Percentiles rank a stretch among this genome's conserved stretches.
Evolutionary conservation across 345 rosid genomes (phyloP).

Genomic region (Bruguiera sexangula): DNA sequence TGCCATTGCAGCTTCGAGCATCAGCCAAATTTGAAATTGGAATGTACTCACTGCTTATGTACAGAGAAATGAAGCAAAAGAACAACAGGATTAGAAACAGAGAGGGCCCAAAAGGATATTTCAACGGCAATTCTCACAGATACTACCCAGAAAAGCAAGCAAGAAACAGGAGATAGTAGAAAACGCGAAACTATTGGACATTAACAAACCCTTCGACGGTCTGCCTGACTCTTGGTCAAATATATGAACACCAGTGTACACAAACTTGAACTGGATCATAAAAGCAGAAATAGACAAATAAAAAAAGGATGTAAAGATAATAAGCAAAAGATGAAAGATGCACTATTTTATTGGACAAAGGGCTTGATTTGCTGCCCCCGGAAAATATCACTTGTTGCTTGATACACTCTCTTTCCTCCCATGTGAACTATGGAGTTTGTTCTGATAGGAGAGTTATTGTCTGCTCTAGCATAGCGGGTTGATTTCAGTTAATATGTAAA

Average conservation of each 20-base stretch:
- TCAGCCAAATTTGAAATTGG: background rate
- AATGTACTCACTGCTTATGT: constrained; percentile 6
- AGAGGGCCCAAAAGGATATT: background rate
- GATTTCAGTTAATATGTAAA: no score
- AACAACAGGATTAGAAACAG: constrained; percentile 9
- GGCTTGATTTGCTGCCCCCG: no score
- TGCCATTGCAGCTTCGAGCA: background rate
- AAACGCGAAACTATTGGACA: constrained; percentile 23
- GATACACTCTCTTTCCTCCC: no score
- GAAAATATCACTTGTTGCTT: no score
- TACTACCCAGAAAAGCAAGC: constrained; percentile 7
- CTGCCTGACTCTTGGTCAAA: constrained; percentile 14
- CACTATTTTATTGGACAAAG: no score
- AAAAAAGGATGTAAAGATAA: no score
- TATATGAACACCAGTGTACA: no score
- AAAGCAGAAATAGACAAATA: constrained; percentile 21
- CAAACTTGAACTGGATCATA: no score
- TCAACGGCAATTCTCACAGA: constrained; percentile 9
- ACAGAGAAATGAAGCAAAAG: constrained; percentile 11
- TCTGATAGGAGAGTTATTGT: no score
- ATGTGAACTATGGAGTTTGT: no score
- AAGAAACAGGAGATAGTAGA: background rate
- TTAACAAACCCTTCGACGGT: constrained; percentile 44
- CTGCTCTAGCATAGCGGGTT: no score
- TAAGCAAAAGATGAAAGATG: no score